Evolutionary conservation across 2,329 filamentous ascomycete genomes (phyloP), one percentile per base, ranked within the genome.

Genomic region (Bipolaris zeicola): DNA sequence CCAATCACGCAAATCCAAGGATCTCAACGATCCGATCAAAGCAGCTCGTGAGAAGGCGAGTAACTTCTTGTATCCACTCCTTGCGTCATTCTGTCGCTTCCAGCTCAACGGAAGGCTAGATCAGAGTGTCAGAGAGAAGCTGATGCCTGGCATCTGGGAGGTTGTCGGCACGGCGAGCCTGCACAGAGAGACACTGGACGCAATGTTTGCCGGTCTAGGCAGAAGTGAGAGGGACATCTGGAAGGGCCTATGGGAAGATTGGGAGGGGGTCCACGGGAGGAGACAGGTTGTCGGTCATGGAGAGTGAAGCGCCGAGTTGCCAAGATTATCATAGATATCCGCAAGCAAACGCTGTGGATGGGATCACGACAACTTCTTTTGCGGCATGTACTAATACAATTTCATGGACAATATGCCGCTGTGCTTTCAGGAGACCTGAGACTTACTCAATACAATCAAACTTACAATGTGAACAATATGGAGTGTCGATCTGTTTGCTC

Each of bases 21-120:
- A 76, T 1, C 79, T 89, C 24, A 82, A 82, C 24, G 86, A 88
- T 60, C 81, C 84, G 55, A 83, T 84, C 11, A 85, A 85, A 64
- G 84, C 83, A 54, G 83, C 85, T 6, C 82, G 84, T 61, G 80
- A 82, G 28, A 80, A 83, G 52, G 82, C 84, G 0, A 83, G 83
- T 0, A 81, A 85, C 62, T 83, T 85, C 66, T 73, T 87, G 13
- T 83, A 83, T 58, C 82, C 85, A 45, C 71, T 88, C 16, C 75
- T 88, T 3, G 82, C 83, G 67, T 79, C 82, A 34, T 89, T 85
- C 67, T 82, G 83, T 47, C 72, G 79, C 33, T 81, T 78, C 58
- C 81, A 83, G 46, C 75, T 89, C 22, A 76, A 77, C 26, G 73
- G 73, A 4, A 75, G 81, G 13, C 68, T 86, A n/a, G 70, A 71